These are phyloP conservation scores for Nepenthes gracilis DNA, from an alignment of 148 eudicot genomes.

Conservation along the genomic window DNA sequence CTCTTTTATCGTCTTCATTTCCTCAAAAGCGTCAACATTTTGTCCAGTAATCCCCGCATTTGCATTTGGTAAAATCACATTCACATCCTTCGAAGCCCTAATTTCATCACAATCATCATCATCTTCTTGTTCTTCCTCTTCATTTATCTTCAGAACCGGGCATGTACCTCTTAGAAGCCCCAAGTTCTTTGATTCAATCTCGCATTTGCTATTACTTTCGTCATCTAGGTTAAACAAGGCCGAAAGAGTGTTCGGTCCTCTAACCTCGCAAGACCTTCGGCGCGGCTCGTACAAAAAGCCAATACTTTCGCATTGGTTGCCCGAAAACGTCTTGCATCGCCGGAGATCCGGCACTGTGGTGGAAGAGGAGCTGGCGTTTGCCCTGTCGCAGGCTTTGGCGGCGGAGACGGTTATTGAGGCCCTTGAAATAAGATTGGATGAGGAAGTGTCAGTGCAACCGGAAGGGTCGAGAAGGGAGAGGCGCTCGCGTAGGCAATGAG, in stretches of 20 bases:
- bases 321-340: slow-evolving; percentile 54
- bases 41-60: slow-evolving; percentile 5
- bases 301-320: slow-evolving; percentile 20
- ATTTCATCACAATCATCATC: slow-evolving; percentile 10
- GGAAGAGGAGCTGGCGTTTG: slow-evolving; percentile 2
- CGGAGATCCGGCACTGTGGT: slow-evolving; percentile 45
- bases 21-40: slow-evolving; percentile 18
- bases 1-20: slow-evolving; percentile 70
- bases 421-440: not conserved
- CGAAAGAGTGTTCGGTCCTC: slow-evolving; percentile 33
- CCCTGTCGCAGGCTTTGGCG: not conserved
- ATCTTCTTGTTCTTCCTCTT: not conserved
- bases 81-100: slow-evolving; percentile 31
- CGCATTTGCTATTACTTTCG: slow-evolving; percentile 3
- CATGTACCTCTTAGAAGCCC: slow-evolving; percentile 31
- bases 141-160: slow-evolving; percentile 19
- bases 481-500: slow-evolving; percentile 72
- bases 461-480: slow-evolving; percentile 57
- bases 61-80: slow-evolving; percentile 7
- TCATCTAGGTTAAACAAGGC: slow-evolving; percentile 43
- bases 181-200: slow-evolving; percentile 41
- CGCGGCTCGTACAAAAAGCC: slow-evolving; percentile 32
- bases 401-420: slow-evolving; percentile 10
- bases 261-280: slow-evolving; percentile 67
- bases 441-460: slow-evolving; percentile 11